A percentile compares a stretch with the other conserved stretches of the same genome.
phyloP scores from a whole-genome alignment of 108 stramenopile genomes.

The Pseudonitzschia multistriata region DNA sequence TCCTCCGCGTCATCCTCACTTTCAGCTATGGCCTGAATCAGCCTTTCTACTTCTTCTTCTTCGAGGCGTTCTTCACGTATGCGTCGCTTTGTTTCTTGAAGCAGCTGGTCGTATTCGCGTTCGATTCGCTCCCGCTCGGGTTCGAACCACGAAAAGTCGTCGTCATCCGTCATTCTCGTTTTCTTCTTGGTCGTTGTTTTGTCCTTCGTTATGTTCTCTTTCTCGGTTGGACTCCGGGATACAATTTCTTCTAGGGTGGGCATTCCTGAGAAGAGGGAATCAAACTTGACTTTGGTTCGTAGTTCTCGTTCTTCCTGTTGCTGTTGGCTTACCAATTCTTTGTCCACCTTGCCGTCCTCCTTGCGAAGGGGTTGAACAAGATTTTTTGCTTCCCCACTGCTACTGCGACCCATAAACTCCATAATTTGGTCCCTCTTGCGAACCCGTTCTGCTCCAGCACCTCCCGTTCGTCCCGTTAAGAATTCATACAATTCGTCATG shows the following conservation, averaged over 20 bases:
- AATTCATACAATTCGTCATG: conserved; percentile 34
- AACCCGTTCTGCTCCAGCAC: conserved; percentile 22
- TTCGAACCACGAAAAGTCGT: conserved; percentile 44
- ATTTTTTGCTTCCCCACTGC: neutral
- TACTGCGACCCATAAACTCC: conserved; percentile 21
- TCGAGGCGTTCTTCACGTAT: conserved; percentile 26
- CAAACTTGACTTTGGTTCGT: conserved; percentile 26
- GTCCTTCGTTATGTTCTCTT: neutral
- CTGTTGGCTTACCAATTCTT: conserved; percentile 8
- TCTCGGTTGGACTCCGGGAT: conserved; percentile 4
- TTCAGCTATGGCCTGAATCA: neutral
- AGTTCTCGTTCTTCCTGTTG: conserved; percentile 7
- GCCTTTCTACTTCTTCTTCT: conserved; percentile 22
- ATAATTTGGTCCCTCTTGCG: conserved; percentile 35
- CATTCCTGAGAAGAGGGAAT: conserved; percentile 41
- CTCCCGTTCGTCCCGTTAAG: conserved; percentile 22
- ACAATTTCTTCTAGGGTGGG: conserved; percentile 47
- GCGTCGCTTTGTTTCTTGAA: conserved; percentile 21
- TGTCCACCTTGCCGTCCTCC: conserved; percentile 26
- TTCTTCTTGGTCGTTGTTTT: neutral
- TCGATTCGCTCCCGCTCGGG: conserved; percentile 28
- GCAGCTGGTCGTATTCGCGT: conserved; percentile 27
- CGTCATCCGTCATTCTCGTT: conserved; percentile 1
- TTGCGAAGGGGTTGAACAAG: conserved; percentile 22
- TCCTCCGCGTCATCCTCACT: neutral